These are phyloP conservation scores for Fraxinus cuspidata DNA, from an alignment of 257 asterid genomes.

Conservation along the genomic window DNA sequence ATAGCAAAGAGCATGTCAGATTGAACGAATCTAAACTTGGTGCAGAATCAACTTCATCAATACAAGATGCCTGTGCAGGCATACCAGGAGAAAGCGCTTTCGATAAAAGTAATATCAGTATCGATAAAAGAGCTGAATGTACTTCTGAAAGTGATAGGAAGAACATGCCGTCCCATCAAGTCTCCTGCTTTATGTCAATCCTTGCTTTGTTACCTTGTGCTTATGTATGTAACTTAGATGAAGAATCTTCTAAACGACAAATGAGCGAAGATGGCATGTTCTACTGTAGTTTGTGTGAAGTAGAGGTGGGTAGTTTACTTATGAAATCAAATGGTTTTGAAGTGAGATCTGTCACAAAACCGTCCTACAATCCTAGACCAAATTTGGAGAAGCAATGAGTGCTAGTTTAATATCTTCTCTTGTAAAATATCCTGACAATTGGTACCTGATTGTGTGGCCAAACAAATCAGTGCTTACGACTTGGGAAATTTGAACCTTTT, in stretches of 20 bases:
- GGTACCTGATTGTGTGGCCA: neutral
- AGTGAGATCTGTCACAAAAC: neutral
- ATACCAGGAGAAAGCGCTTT: slow-evolving; percentile 41
- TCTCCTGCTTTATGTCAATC: slow-evolving; percentile 35
- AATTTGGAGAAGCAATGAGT: too few species aligned
- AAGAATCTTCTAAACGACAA: slow-evolving; percentile 67
- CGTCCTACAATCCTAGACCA: too few species aligned
- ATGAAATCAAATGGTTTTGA: neutral
- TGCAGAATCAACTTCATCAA: slow-evolving; percentile 61
- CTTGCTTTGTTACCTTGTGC: slow-evolving; percentile 73
- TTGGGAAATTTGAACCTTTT: neutral
- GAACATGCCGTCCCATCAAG: slow-evolving; percentile 28
- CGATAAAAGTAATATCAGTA: slow-evolving; percentile 37
- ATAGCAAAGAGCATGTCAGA: slow-evolving; percentile 41
- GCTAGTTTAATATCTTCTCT: too few species aligned
- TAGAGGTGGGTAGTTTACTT: slow-evolving; percentile 62
- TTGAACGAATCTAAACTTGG: slow-evolving; percentile 53
- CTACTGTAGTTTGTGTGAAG: slow-evolving; percentile 98
- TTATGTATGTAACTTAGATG: slow-evolving; percentile 47
- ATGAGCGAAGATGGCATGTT: slow-evolving; percentile 95
- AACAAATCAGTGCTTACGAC: neutral
- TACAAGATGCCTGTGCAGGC: slow-evolving; percentile 50
- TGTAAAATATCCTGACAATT: neutral
- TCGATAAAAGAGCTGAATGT: slow-evolving; percentile 42
- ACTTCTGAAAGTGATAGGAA: slow-evolving; percentile 36